Conservation (phyloP, 257 asterid genomes). For the Przewalskia tangutica region DNA sequence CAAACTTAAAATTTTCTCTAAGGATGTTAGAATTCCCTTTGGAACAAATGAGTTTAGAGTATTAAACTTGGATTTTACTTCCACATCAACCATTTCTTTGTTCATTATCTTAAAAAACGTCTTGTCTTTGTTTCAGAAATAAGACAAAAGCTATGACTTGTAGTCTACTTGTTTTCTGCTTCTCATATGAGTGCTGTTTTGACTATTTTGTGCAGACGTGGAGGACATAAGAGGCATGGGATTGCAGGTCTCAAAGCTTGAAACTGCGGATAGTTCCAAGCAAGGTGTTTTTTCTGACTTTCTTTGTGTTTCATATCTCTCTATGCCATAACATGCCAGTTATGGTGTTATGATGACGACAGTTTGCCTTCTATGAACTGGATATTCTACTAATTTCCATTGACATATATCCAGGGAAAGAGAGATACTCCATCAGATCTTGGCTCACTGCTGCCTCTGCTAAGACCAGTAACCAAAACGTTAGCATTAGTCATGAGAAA, state of each 20-base stretch:
- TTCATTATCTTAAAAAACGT: neutral
- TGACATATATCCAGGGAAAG: no score
- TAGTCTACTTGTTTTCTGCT: neutral
- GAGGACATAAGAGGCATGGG: constrained; percentile 91
- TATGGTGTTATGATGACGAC: no score
- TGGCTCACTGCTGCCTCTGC: no score
- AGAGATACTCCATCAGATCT: no score
- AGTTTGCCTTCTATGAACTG: no score
- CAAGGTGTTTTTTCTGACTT: constrained; percentile 39
- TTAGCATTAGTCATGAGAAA: no score
- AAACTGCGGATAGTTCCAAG: constrained; percentile 47
- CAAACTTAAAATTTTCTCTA: neutral
- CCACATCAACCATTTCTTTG: neutral
- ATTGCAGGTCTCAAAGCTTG: constrained; percentile 95
- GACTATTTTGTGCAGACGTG: constrained; percentile 43
- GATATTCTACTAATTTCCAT: no score
- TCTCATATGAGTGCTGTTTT: neutral
- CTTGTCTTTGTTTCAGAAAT: neutral
- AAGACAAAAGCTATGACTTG: neutral
- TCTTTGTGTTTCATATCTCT: no score
- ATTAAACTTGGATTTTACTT: neutral
- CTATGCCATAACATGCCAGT: no score
- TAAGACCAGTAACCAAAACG: no score
- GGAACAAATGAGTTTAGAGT: neutral
- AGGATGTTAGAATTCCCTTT: neutral